Evolutionary conservation across 306 rosid genomes (phyloP).

Genomic region (Quercus ilex): DNA sequence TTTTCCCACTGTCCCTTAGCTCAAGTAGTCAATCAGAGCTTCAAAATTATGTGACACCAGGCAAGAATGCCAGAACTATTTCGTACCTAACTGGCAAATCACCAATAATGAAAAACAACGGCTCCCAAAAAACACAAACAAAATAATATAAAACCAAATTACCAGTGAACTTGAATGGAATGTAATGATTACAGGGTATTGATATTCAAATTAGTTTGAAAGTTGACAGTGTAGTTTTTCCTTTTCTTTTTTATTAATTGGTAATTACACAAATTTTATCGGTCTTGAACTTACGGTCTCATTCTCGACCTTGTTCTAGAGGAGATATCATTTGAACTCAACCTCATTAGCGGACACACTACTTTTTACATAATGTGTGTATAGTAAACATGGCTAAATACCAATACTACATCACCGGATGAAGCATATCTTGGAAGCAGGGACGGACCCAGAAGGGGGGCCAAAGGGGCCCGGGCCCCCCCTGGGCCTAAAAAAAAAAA

Average conservation of each 20-base stretch:
- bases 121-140: too few relatives aligned
- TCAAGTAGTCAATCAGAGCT: not conserved
- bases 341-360: not conserved
- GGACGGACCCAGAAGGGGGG: too few relatives aligned
- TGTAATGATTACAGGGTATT: not conserved
- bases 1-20: not conserved
- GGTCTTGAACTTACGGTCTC: too few relatives aligned
- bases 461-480: too few relatives aligned
- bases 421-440: too few relatives aligned
- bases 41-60: not conserved
- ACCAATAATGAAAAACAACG: not conserved
- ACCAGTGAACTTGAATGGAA: not conserved
- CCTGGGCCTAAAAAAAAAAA: too few relatives aligned
- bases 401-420: not conserved
- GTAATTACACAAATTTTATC: too few relatives aligned
- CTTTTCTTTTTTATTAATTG: too few relatives aligned
- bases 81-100: not conserved
- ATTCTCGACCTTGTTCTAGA: too few relatives aligned
- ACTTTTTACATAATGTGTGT: not conserved
- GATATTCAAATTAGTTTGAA: not conserved
- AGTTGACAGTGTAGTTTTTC: not conserved
- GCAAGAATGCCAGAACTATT: not conserved
- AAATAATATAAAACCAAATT: not conserved
- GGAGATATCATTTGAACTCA: too few relatives aligned
- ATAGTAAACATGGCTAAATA: not conserved